Conservation (phyloP, 2,329 filamentous ascomycete genomes). For the Calonectria montana region DNA sequence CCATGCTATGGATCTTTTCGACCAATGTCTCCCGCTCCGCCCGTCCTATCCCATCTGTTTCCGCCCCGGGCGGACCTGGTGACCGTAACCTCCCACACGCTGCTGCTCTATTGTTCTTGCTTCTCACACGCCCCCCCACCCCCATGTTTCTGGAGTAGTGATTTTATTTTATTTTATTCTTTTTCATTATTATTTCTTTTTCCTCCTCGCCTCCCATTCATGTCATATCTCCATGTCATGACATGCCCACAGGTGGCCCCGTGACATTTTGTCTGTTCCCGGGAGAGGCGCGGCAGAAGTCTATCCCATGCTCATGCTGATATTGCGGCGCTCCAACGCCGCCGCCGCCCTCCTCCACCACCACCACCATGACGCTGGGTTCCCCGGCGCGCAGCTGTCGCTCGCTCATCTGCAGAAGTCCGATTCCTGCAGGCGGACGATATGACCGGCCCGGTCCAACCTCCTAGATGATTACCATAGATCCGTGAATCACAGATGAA, state of each 20-base stretch:
- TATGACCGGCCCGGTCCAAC: slow-evolving; percentile 38
- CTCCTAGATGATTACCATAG: slow-evolving; percentile 27
- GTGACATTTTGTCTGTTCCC: slow-evolving; percentile 37
- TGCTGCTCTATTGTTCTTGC: slow-evolving; percentile 13
- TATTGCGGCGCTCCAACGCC: slow-evolving; percentile 12
- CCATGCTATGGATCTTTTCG: slow-evolving; percentile 4
- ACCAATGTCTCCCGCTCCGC: background rate
- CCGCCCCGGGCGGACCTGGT: slow-evolving; percentile 31
- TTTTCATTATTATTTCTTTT: background rate
- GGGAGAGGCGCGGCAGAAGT: slow-evolving; percentile 41
- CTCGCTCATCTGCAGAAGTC: slow-evolving; percentile 22
- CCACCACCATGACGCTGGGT: slow-evolving; percentile 23
- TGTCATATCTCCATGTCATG: slow-evolving; percentile 20
- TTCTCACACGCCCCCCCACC: slow-evolving; percentile 22
- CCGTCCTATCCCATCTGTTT: slow-evolving; percentile 32
- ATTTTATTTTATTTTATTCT: slow-evolving; percentile 1
- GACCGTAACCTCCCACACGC: slow-evolving; percentile 33
- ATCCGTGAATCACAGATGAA: slow-evolving; percentile 38
- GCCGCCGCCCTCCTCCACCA: slow-evolving; percentile 11
- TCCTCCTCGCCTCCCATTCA: background rate
- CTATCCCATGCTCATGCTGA: slow-evolving; percentile 20
- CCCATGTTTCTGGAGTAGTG: slow-evolving; percentile 4
- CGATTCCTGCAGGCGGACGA: slow-evolving; percentile 26
- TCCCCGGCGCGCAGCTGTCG: slow-evolving; percentile 27
- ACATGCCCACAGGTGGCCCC: slow-evolving; percentile 12